phyloP scores from a whole-genome alignment of 2,329 filamentous ascomycete genomes.

The Xylariaceae sp. region DNA sequence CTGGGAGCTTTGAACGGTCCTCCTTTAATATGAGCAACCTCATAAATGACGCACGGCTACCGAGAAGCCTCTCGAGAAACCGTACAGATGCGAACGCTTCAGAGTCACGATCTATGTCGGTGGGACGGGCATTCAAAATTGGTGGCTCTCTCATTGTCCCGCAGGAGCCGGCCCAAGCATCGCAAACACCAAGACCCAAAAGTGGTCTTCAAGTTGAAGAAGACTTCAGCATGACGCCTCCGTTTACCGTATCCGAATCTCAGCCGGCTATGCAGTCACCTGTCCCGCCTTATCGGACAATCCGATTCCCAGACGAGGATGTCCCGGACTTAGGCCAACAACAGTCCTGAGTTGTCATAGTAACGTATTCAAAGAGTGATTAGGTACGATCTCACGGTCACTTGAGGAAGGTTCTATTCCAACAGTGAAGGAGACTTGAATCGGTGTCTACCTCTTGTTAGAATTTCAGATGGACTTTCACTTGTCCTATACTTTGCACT shows the following conservation, averaged over 20 bases:
- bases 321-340: neutral
- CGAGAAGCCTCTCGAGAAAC: constrained; percentile 31
- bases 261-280: constrained; percentile 11
- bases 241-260: constrained; percentile 22
- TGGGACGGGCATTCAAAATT: constrained; percentile 47
- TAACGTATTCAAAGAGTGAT: neutral
- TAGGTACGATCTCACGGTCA: neutral
- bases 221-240: neutral
- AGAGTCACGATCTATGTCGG: constrained; percentile 32
- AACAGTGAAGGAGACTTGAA: too few species aligned
- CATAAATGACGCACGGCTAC: constrained; percentile 11
- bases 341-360: neutral
- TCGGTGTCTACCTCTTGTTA: too few species aligned
- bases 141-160: constrained; percentile 48
- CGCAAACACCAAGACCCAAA: neutral
- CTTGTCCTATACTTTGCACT: too few species aligned
- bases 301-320: constrained; percentile 54
- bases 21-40: constrained; percentile 28
- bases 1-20: constrained; percentile 24
- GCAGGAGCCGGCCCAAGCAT: constrained; percentile 3
- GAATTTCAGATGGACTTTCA: too few species aligned
- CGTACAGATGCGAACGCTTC: constrained; percentile 18
- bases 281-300: constrained; percentile 43
- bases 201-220: constrained; percentile 5
- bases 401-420: too few species aligned